Evolutionary conservation across 176 grass and related monocot genomes (phyloP), one percentile per base, ranked within the genome.

Genomic region (Neostapfia colusana): DNA sequence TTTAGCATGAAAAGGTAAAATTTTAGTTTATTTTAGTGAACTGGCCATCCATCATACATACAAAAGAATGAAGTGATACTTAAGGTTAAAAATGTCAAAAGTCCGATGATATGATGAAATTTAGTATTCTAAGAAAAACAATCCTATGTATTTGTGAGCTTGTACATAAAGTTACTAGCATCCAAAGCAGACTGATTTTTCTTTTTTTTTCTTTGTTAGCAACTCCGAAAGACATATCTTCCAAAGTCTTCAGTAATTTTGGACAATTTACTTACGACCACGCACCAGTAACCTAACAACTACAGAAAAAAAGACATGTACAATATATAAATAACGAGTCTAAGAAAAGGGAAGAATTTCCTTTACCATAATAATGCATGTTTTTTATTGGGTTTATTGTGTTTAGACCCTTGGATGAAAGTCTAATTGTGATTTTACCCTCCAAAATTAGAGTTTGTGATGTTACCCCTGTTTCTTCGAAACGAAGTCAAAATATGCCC

Each of bases 131-230:
- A 16, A 16, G n/a, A 54, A 54, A 4, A 85, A 65, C 34, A 50
- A 40, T 67, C n/a, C 65, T 85, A 67, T 6, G 0, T 3, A 59
- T 38, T 3, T 59, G 31, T 46, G 17, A 53, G 23, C 7, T 17
- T 42, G 14, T 43, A 75, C 23, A 75, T 20, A 62, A 69, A 61
- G 25, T 69, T 69, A 75, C 6, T 80, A 35, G 26, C 61, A 79
- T 76, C 53, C 67, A 73, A 72, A 85, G 66, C 45, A 65, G 39
- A 53, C 73, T 11, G 79, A 65, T 8, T 46, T 71, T 17, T 35
- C 4, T n/a, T 54, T 23, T 10, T 23, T 23, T 56, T 26, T 59
- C 56, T 24, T 26, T 27, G 24, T 60, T 11, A 27, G 57, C 57
- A 60, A 28, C 10, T 60, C 25, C 57, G 5, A 60, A 28, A 14